Conservation (phyloP, 2,329 filamentous ascomycete species). For the Sclerotinia trifoliorum region DNA sequence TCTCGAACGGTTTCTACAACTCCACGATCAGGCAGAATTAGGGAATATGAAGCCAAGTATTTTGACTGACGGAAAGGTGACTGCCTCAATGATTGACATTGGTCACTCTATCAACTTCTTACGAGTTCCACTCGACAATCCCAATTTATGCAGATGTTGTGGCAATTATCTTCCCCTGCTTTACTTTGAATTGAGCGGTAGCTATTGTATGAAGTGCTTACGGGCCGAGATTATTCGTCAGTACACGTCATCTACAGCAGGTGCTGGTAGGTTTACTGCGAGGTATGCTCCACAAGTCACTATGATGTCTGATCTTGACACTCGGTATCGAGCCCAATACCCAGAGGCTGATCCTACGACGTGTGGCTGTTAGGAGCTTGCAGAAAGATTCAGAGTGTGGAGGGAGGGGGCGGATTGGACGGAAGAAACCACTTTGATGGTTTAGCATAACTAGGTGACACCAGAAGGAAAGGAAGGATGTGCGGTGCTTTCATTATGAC, state of each 20-base stretch:
- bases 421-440: background rate
- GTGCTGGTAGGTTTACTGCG: background rate
- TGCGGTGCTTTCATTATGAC: background rate
- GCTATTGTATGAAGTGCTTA: background rate
- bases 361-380: background rate
- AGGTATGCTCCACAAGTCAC: background rate
- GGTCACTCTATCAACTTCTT: background rate
- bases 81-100: background rate
- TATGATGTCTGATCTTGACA: background rate
- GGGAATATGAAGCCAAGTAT: background rate
- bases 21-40: background rate
- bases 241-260: background rate
- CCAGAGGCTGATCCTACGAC: background rate
- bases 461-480: background rate
- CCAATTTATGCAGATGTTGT: background rate
- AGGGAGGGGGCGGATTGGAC: background rate
- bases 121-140: background rate
- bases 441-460: background rate
- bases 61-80: background rate
- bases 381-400: background rate
- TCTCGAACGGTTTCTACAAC: background rate
- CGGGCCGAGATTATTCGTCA: no score
- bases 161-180: background rate
- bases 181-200: background rate
- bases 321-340: background rate